phyloP scores from a whole-genome alignment of 768 basidiomycete genomes.

The Neoboletus brunneissimus region DNA sequence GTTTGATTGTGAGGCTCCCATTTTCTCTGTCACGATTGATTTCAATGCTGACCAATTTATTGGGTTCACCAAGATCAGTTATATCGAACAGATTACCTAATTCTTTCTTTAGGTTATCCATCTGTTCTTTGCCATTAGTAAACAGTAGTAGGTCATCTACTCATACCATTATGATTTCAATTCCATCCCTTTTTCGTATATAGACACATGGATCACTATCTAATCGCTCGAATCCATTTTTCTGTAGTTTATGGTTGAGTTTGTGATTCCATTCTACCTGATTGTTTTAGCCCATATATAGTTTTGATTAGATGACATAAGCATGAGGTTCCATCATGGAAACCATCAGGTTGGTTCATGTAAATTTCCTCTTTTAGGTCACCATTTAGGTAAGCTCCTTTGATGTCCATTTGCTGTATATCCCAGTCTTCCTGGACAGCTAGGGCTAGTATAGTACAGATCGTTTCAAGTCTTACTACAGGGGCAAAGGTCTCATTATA shows the following conservation, averaged over 20 bases:
- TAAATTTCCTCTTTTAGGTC: background rate
- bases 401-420: conserved; percentile 31
- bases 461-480: conserved; percentile 21
- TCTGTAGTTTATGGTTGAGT: background rate
- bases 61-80: background rate
- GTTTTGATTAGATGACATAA: conserved; percentile 22
- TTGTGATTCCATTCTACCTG: conserved; percentile 31
- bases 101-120: background rate
- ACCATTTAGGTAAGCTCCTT: conserved; percentile 31
- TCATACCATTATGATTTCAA: background rate
- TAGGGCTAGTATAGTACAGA: conserved; percentile 24
- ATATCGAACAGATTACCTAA: background rate
- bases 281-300: conserved; percentile 34
- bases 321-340: too few species aligned
- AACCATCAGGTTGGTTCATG: too few species aligned
- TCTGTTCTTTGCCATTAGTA: accelerated
- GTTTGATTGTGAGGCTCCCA: background rate
- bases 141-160: background rate
- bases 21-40: background rate
- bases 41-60: background rate
- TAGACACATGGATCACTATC: background rate
- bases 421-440: conserved; percentile 23
- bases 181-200: background rate
- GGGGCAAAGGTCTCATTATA: conserved; percentile 36
- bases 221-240: background rate